Evolutionary conservation across 768 basidiomycete species (phyloP).

Genomic region (Omphalotus guepiniiformis): DNA sequence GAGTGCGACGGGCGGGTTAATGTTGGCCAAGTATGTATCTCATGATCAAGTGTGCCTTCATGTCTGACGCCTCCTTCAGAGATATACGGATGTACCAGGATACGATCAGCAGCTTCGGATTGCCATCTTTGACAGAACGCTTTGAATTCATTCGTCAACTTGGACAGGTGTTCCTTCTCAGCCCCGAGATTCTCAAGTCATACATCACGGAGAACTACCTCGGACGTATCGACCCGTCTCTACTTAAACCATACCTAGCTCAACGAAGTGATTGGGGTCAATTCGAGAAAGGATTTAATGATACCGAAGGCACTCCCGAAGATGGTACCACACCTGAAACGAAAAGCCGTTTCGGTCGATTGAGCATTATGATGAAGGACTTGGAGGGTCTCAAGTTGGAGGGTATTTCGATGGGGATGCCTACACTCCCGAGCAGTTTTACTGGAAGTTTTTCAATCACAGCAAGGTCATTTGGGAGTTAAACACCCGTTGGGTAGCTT

Average conservation of each 20-base stretch:
- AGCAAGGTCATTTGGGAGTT: constrained; percentile 39
- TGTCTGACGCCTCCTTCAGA: constrained; percentile 35
- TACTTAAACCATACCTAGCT: constrained; percentile 87
- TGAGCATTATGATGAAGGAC: constrained; percentile 88
- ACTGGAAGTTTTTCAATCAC: constrained; percentile 48
- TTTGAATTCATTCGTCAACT: constrained; percentile 98
- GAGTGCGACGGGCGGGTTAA: constrained; percentile 92
- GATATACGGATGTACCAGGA: constrained; percentile 98
- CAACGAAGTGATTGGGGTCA: constrained; percentile 89
- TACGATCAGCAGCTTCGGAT: constrained; percentile 72
- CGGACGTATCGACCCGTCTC: constrained; percentile 80
- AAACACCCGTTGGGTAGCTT: constrained; percentile 5
- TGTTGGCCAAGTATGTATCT: constrained; percentile 87
- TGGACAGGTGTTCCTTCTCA: constrained; percentile 95
- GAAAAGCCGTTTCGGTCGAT: constrained; percentile 59
- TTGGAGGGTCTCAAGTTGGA: constrained; percentile 61
- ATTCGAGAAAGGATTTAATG: constrained; percentile 79
- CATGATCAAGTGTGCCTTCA: background rate
- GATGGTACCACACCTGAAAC: constrained; percentile 36
- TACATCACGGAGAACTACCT: constrained; percentile 95
- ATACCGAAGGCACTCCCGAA: constrained; percentile 38
- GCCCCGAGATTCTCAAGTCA: constrained; percentile 89
- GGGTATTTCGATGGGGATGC: constrained; percentile 54
- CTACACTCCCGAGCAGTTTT: constrained; percentile 49
- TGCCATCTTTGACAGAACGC: constrained; percentile 84